A percentile compares a stretch with the other conserved stretches of the same genome.
Conservation (phyloP, 805 yeast genomes). For the Wickerhamomyces xylosicus region DNA sequence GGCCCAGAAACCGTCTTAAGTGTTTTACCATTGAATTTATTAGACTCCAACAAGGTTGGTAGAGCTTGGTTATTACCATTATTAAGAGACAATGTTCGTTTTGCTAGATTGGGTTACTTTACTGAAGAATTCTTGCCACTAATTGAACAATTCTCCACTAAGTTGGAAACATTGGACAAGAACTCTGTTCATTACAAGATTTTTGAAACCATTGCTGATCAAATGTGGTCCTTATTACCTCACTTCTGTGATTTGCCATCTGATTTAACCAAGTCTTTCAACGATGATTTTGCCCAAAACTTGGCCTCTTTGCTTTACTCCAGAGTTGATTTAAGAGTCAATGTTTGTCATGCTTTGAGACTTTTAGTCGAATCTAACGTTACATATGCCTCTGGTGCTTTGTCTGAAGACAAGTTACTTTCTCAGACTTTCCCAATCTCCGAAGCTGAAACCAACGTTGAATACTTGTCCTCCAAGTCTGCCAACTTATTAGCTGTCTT, state of each 20-base stretch:
- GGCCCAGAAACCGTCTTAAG: constrained; percentile 82
- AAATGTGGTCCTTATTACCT: constrained; percentile 86
- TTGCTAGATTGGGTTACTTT: constrained; percentile 59
- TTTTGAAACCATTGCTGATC: constrained; percentile 78
- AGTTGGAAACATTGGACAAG: constrained; percentile 32
- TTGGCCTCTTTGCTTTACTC: constrained; percentile 69
- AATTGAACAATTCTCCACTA: constrained; percentile 40
- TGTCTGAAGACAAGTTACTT: constrained; percentile 44
- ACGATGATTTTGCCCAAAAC: constrained; percentile 66
- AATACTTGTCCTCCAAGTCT: constrained; percentile 55
- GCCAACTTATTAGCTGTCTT: constrained; percentile 75
- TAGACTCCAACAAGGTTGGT: constrained; percentile 49
- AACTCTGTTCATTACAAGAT: constrained; percentile 67
- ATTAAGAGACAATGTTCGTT: constrained; percentile 74
- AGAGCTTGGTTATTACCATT: constrained; percentile 94
- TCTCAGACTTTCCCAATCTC: constrained; percentile 50
- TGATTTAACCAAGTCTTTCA: constrained; percentile 57
- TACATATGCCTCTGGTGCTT: constrained; percentile 49
- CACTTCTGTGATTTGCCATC: constrained; percentile 80
- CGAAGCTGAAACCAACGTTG: constrained; percentile 45
- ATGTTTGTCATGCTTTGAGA: constrained; percentile 76
- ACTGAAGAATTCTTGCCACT: constrained; percentile 57
- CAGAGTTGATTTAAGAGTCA: constrained; percentile 63
- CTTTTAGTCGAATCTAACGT: constrained; percentile 69
- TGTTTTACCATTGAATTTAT: constrained; percentile 70